Base-by-base conservation (phyloP, 257 asterid genomes). In the Nemophila menziesii region DNA sequence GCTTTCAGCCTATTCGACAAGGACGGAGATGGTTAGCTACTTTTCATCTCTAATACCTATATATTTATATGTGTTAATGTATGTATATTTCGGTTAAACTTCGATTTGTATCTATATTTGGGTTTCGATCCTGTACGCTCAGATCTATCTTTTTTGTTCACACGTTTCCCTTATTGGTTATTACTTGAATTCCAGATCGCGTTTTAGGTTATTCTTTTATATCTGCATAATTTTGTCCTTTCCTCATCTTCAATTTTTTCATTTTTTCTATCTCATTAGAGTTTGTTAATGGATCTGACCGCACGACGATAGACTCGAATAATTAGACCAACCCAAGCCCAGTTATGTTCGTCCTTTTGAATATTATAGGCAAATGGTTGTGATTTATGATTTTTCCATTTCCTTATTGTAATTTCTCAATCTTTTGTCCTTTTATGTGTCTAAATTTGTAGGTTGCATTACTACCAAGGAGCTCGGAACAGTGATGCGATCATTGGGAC, bases 381-480 rank as follows among this genome's bases (percentile, higher is more conserved):
- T n/a, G n/a, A n/a, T n/a, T n/a, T n/a, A n/a, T n/a, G n/a, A n/a
- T n/a, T 24, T 24, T 24, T 24, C 33, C 9, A 24, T 24, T 4
- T 24, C 33, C 4, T 24, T 24, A 4, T 24, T 24, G 4, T 9
- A 24, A 24, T 4, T 24, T 24, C 33, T 24, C 33, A 24, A 24
- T 24, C 9, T 4, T 9, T 24, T 24, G 33, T 24, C 33, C 33
- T 24, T 24, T 24, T 9, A 4, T 24, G 33, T 4, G 9, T 24
- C 6, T 24, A 9, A 24, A 9, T 9, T 24, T 46, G 15, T 67
- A 78, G 94, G 94, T 56, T 75, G 82, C 70, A 82, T 82, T 70
- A 82, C 94, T 43, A 78, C 94, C 56, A 78, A 82, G 77, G 94
- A 82, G 72, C 84, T 82, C 37, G 94, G 94, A 44, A 78, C 92